Evolutionary conservation across 768 basidiomycete species (phyloP).

Genomic region (Tricholoma bakamatsutake): DNA sequence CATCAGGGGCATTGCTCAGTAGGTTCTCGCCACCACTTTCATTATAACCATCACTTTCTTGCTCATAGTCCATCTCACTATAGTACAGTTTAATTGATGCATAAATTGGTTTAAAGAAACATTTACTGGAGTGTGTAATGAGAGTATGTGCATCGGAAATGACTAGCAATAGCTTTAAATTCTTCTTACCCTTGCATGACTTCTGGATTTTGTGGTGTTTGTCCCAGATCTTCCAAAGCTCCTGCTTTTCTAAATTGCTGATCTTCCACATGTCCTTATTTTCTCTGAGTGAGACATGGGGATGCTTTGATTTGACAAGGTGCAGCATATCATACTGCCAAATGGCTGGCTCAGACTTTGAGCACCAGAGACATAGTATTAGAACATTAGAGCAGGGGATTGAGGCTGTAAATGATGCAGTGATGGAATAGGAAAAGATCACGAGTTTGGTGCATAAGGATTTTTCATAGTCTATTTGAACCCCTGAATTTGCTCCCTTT

Average conservation of each 20-base stretch:
- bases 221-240: not conserved
- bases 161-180: not conserved
- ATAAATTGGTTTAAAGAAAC: not conserved
- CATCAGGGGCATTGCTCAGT: too few relatives aligned
- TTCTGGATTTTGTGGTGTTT: not conserved
- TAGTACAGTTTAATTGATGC: not conserved
- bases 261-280: not conserved
- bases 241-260: not conserved
- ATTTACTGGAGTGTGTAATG: not conserved
- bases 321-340: not conserved
- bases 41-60: not conserved
- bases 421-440: slow-evolving; percentile 13
- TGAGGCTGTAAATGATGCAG: slow-evolving; percentile 7
- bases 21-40: not conserved
- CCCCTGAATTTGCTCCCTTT: slow-evolving; percentile 10
- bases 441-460: slow-evolving; percentile 15
- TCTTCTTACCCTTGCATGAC: not conserved
- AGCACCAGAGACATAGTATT: not conserved
- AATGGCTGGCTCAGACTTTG: not conserved
- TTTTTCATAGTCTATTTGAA: slow-evolving; percentile 9
- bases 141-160: not conserved
- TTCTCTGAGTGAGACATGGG: not conserved
- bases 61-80: not conserved
- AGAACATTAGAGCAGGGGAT: slow-evolving; percentile 23
- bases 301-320: not conserved